These are phyloP conservation scores for Sugiyamaella mastotermitis DNA, from an alignment of 805 yeast genomes.

Conservation along the genomic window DNA sequence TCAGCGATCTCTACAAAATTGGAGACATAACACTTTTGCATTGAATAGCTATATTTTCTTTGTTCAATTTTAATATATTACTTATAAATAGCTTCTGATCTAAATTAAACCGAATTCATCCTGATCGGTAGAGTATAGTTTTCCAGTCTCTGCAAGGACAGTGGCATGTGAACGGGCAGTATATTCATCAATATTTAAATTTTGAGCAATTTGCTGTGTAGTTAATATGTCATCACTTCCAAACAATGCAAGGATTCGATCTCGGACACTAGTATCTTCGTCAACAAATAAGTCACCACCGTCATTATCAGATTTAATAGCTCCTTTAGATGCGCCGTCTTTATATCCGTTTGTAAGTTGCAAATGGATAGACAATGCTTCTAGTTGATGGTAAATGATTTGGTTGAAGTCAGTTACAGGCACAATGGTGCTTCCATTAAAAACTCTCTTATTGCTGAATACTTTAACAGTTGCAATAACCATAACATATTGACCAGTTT, in stretches of 20 bases:
- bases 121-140: too few species aligned
- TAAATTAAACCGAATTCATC: too few species aligned
- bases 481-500: slow-evolving; percentile 40
- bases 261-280: slow-evolving; percentile 1
- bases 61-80: too few species aligned
- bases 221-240: too few species aligned
- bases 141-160: not conserved
- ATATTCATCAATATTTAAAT: slow-evolving; percentile 2
- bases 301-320: not conserved
- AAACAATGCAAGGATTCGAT: slow-evolving; percentile 5
- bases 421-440: slow-evolving; percentile 45
- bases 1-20: too few species aligned
- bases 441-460: slow-evolving; percentile 45
- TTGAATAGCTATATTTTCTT: too few species aligned
- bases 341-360: slow-evolving; percentile 1
- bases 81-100: too few species aligned
- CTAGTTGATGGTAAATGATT: slow-evolving; percentile 53
- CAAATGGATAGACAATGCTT: slow-evolving; percentile 37
- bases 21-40: too few species aligned
- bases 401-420: slow-evolving; percentile 52
- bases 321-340: not conserved
- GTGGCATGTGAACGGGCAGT: not conserved
- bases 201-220: not conserved
- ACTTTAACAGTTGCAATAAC: slow-evolving; percentile 42
- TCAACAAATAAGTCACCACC: slow-evolving; percentile 3